Evolutionary conservation across 2,329 filamentous ascomycete genomes (phyloP).

Genomic region (Apiospora arundinis): DNA sequence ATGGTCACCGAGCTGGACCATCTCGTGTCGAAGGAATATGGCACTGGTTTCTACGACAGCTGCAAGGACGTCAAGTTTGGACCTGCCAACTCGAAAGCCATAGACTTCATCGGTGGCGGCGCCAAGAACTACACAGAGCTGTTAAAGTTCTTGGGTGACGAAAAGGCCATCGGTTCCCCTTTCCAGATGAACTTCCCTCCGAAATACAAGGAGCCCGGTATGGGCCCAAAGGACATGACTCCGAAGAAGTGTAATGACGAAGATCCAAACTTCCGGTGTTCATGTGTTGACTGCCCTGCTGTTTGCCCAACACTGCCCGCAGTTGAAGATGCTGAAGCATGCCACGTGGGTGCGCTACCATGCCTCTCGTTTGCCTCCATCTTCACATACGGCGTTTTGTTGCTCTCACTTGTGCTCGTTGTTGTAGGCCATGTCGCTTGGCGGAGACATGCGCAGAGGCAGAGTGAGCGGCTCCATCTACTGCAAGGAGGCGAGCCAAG

Average conservation of each 20-base stretch:
- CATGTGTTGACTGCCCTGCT: conserved; percentile 89
- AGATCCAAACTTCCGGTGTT: conserved; percentile 84
- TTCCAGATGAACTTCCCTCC: conserved; percentile 96
- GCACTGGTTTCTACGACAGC: conserved; percentile 89
- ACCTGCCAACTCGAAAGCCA: conserved; percentile 89
- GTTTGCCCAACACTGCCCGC: conserved; percentile 84
- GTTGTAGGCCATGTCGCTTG: conserved; percentile 79
- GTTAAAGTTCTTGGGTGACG: conserved; percentile 90
- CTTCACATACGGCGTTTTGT: conserved; percentile 78
- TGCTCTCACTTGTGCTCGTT: conserved; percentile 70
- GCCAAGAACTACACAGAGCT: conserved; percentile 89
- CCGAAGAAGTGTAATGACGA: conserved; percentile 90
- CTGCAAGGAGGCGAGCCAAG: conserved; percentile 84
- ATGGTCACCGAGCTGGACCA: conserved; percentile 90
- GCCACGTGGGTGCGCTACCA: conserved; percentile 85
- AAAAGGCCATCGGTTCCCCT: conserved; percentile 88
- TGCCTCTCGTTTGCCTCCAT: conserved; percentile 95
- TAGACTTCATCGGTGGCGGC: conserved; percentile 94
- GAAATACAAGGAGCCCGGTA: conserved; percentile 67
- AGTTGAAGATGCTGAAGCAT: conserved; percentile 72
- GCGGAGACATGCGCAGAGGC: conserved; percentile 73
- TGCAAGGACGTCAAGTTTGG: conserved; percentile 99
- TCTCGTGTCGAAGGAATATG: conserved; percentile 83
- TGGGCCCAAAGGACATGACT: conserved; percentile 73
- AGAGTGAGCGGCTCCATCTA: conserved; percentile 82